Base-by-base conservation (phyloP, 2,329 filamentous ascomycete genomes). In the Furcasterigmium furcatum region DNA sequence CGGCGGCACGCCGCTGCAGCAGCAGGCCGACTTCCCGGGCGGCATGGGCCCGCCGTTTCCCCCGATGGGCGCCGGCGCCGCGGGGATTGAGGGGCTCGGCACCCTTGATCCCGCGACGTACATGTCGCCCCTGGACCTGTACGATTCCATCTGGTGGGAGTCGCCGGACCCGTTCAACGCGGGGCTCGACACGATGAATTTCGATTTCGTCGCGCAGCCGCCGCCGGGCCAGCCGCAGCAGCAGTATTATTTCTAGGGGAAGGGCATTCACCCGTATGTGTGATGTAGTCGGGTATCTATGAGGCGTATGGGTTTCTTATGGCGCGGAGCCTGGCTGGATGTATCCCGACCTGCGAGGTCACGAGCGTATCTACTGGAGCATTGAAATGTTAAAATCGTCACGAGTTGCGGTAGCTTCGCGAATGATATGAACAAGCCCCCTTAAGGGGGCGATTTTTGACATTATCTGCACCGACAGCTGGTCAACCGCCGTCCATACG, bases 81-180 rank as follows among this genome's bases (percentile, higher is more conserved):
- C 20, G 3, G 20, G 20, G 18, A 39, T 43, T 12, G 41, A 38
- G 13, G 32, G 73, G 38, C 62, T 81, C 41, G 61, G 66, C 41
- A 61, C 68, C 29, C 64, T 79, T 10, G 81, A 84, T 48, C 77
- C 78, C 14, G 69, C 74, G 4, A 68, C 79, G 27, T 77, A 80
- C 52, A 80, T 85, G 71, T 82, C 81, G 30, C 82, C 82, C 1
- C 81, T 85, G 79, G 82, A 85, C 49, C 64, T 85, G 1, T 85
- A 84, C 57, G 80, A 85, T 55, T 83, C 80, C 4, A 85, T 85
- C 38, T 85, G 84, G 66, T 84, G 80, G 73, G 79, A 81, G 68
- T 79, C 76, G 2, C 77, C 77, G 5, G 77, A 82, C 55, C 75
- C 79, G 1, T 82, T 78, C 68, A 80, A 80, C 50, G 68, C 72